A percentile compares a stretch with the other conserved stretches of the same genome.
Evolutionary conservation across 75 land plant genomes (phyloP).

Genomic region (Larix kaempferi): DNA sequence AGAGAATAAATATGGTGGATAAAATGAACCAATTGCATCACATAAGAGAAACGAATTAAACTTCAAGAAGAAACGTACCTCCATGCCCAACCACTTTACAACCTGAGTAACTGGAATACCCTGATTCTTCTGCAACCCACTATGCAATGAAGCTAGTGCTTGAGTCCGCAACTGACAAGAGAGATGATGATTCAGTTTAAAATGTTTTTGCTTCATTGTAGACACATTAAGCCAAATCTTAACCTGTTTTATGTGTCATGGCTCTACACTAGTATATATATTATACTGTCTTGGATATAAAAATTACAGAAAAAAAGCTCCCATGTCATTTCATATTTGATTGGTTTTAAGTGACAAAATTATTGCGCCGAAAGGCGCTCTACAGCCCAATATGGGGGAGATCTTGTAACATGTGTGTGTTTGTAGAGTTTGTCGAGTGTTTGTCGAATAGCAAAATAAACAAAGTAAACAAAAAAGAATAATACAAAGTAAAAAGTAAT

Average conservation of each 20-base stretch:
- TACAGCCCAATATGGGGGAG: too few species aligned
- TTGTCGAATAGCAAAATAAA: too few species aligned
- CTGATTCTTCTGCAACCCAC: slow-evolving; percentile 79
- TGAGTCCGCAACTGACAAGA: slow-evolving; percentile 80
- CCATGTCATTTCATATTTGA: too few species aligned
- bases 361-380: too few species aligned
- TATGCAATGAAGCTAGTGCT: slow-evolving; percentile 86
- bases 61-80: slow-evolving; percentile 51
- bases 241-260: not conserved
- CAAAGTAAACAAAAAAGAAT: too few species aligned
- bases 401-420: too few species aligned
- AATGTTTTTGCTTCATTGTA: not conserved
- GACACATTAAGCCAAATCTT: not conserved
- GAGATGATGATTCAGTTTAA: slow-evolving; percentile 7
- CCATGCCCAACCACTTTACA: slow-evolving; percentile 81
- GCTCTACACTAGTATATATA: too few species aligned
- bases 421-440: too few species aligned
- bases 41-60: not conserved
- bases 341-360: too few species aligned
- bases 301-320: not conserved
- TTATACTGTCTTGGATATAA: not conserved
- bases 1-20: not conserved
- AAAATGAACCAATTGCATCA: not conserved
- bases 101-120: slow-evolving; percentile 77
- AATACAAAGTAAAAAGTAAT: too few species aligned